Conservation (phyloP, 2,329 filamentous ascomycete species). For the Grosmannia huntii region DNA sequence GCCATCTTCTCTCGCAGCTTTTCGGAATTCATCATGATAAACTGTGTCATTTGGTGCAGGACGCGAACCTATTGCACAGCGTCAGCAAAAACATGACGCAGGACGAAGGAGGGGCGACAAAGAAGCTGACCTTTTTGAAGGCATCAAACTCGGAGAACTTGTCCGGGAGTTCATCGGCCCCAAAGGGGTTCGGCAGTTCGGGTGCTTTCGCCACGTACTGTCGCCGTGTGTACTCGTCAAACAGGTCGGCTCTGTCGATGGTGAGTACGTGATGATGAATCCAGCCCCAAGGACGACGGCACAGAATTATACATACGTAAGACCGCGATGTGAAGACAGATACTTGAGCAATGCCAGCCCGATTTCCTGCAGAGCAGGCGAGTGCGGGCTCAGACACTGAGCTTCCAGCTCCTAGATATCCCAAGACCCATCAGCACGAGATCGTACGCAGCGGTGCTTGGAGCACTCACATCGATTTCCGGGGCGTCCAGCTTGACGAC, state of each 20-base stretch:
- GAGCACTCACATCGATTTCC: conserved; percentile 64
- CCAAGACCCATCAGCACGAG: background rate
- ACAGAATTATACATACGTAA: conserved; percentile 51
- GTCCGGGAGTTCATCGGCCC: conserved; percentile 56
- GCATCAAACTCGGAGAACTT: conserved; percentile 74
- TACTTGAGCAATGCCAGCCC: conserved; percentile 82
- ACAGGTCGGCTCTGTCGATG: conserved; percentile 57
- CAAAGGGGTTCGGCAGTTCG: conserved; percentile 64
- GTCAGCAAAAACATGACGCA: background rate
- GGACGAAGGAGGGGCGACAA: background rate
- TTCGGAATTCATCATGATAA: conserved; percentile 80
- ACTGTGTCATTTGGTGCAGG: conserved; percentile 78
- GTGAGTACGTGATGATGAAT: background rate
- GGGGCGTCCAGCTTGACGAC: conserved; percentile 80
- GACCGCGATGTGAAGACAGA: conserved; percentile 81
- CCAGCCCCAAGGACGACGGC: background rate
- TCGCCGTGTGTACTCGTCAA: conserved; percentile 84
- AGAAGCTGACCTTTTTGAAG: conserved; percentile 52
- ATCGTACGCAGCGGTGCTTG: background rate
- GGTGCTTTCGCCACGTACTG: conserved; percentile 79
- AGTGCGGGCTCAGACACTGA: conserved; percentile 73
- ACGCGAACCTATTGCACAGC: conserved; percentile 43
- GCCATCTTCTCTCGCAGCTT: conserved; percentile 77
- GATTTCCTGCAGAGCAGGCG: conserved; percentile 64
- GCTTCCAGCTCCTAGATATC: conserved; percentile 63